A percentile compares a stretch with the other conserved stretches of the same genome.
phyloP scores from a whole-genome alignment of 441 rosid genomes.

The Erodium texanum region DNA sequence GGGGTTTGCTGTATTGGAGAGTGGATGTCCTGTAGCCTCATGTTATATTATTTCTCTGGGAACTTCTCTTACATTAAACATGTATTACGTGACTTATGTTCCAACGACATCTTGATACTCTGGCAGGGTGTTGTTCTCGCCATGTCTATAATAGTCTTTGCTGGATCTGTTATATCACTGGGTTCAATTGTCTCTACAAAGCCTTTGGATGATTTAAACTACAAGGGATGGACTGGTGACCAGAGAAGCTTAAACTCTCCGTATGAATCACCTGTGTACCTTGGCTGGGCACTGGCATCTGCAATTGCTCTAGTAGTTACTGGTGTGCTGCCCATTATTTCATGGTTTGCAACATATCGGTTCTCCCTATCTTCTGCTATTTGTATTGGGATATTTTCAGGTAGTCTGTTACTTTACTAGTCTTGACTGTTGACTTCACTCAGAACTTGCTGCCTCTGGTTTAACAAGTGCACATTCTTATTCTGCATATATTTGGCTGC shows the following conservation, averaged over 20 bases:
- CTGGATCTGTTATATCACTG: constrained; percentile 70
- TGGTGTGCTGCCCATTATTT: constrained; percentile 89
- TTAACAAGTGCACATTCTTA: constrained; percentile 1
- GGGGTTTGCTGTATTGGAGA: constrained; percentile 1
- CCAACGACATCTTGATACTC: constrained; percentile 19
- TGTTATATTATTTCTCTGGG: constrained; percentile 4
- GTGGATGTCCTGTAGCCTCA: background rate
- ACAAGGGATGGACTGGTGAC: constrained; percentile 70
- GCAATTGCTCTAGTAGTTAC: constrained; percentile 85
- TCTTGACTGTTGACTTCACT: constrained; percentile 9
- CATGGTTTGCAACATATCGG: constrained; percentile 97
- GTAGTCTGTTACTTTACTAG: constrained; percentile 32
- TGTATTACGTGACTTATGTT: constrained; percentile 13
- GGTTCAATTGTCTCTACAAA: constrained; percentile 87
- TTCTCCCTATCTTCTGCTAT: constrained; percentile 91
- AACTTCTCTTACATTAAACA: constrained; percentile 6
- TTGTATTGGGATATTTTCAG: constrained; percentile 75
- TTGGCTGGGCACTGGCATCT: constrained; percentile 99
- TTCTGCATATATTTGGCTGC: constrained; percentile 17
- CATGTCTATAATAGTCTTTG: constrained; percentile 54
- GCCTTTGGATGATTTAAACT: constrained; percentile 76
- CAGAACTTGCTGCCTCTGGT: background rate
- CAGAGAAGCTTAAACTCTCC: constrained; percentile 62
- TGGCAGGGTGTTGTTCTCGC: constrained; percentile 73
- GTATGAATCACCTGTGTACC: constrained; percentile 79